These are phyloP conservation scores for Scedosporium dehoogii DNA, from an alignment of 2,329 filamentous ascomycete genomes.

Conservation along the genomic window DNA sequence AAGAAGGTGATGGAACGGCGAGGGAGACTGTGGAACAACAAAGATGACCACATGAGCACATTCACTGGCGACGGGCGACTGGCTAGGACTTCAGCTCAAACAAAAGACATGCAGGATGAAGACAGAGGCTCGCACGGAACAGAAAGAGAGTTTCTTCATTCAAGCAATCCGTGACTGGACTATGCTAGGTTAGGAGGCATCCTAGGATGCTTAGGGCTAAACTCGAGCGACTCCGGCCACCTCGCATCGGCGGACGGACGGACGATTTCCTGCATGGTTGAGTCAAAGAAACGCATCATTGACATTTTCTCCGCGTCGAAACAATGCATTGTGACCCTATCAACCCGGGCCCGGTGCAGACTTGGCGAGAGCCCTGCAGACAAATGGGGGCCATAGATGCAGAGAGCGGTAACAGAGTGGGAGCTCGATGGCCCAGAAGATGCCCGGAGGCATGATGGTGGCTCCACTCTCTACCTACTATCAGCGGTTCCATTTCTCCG, in stretches of 20 bases:
- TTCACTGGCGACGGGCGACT: neutral
- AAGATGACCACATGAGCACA: neutral
- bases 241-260: no score
- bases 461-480: neutral
- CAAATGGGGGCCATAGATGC: neutral
- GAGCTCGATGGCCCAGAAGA: neutral
- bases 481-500: neutral
- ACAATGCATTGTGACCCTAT: slow-evolving; percentile 6
- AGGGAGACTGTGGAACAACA: neutral
- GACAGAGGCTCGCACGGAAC: neutral
- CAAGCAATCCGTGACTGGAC: neutral
- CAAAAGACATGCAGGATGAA: neutral
- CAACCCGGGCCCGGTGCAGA: neutral
- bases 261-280: neutral
- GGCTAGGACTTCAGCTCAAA: neutral
- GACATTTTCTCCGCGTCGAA: neutral
- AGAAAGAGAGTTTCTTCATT: neutral
- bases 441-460: neutral
- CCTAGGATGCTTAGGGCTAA: neutral
- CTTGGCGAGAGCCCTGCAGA: neutral
- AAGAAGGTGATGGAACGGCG: neutral
- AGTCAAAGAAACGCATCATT: neutral
- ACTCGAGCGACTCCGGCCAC: neutral
- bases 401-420: neutral
- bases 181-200: neutral